Conservation (phyloP, 2,329 filamentous ascomycete species). For the Aureobasidium zeae region DNA sequence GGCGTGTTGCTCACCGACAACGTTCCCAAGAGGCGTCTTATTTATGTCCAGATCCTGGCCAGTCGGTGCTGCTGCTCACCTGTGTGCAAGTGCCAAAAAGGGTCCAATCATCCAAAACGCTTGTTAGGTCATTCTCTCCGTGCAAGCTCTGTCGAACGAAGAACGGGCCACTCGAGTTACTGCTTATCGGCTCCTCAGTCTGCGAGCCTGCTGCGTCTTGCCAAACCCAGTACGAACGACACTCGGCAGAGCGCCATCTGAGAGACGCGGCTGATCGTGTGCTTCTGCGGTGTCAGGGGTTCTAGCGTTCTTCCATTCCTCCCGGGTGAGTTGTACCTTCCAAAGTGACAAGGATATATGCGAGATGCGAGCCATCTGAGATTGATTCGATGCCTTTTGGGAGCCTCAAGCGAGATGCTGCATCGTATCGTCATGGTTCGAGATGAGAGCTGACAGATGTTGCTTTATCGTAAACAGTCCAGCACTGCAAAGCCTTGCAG, state of each 20-base stretch:
- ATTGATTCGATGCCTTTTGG: not conserved
- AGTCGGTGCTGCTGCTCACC: too few species aligned
- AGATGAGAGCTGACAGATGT: not conserved
- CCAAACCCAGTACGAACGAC: slow-evolving; percentile 10
- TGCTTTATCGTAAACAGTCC: not conserved
- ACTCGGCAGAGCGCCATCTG: slow-evolving; percentile 6
- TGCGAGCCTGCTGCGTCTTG: slow-evolving; percentile 10
- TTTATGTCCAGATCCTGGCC: too few species aligned
- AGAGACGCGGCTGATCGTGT: slow-evolving; percentile 2
- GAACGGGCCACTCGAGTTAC: too few species aligned
- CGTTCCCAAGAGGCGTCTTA: too few species aligned
- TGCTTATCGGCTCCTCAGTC: slow-evolving; percentile 15
- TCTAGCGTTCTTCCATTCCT: not conserved
- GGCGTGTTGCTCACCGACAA: slow-evolving; percentile 6
- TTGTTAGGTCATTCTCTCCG: too few species aligned
- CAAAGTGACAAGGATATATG: not conserved
- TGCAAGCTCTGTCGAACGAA: too few species aligned
- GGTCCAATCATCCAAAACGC: too few species aligned
- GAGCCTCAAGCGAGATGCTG: slow-evolving; percentile 3
- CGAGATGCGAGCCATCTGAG: not conserved
- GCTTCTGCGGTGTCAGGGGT: slow-evolving; percentile 7
- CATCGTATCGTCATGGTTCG: not conserved
- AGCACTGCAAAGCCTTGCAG: too few species aligned
- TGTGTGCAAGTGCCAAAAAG: too few species aligned
- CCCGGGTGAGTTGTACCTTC: slow-evolving; percentile 7